Evolutionary conservation across 1,139 yeast species (phyloP).

Genomic region (Saccharomyces pastorianus): DNA sequence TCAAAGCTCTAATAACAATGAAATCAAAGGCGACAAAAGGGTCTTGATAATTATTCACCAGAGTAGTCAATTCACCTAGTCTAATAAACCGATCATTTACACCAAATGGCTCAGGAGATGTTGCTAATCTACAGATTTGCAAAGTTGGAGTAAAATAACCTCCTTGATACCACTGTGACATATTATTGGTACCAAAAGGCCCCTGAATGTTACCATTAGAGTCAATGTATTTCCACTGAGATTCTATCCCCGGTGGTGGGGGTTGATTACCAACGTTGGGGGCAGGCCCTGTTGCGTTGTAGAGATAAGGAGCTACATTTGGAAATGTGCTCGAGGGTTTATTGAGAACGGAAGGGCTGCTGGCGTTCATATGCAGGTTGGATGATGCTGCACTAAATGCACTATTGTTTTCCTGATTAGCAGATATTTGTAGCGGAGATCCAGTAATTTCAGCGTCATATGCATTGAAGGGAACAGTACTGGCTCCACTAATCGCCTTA

Average conservation of each 20-base stretch:
- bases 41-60: slow-evolving; percentile 22
- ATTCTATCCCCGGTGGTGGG: slow-evolving; percentile 10
- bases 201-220: slow-evolving; percentile 29
- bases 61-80: slow-evolving; percentile 21
- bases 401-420: not conserved
- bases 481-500: not conserved
- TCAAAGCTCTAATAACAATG: slow-evolving; percentile 1
- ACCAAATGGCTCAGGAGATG: slow-evolving; percentile 23
- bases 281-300: slow-evolving; percentile 1
- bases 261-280: slow-evolving; percentile 4
- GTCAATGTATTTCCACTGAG: slow-evolving; percentile 32
- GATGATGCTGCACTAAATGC: not conserved
- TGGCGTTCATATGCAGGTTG: not conserved
- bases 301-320: not conserved
- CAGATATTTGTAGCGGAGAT: not conserved
- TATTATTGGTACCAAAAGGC: slow-evolving; percentile 26
- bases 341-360: not conserved
- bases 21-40: slow-evolving; percentile 26
- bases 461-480: not conserved
- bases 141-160: slow-evolving; percentile 28
- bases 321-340: not conserved
- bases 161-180: slow-evolving; percentile 29
- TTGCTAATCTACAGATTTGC: slow-evolving; percentile 21
- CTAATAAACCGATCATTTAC: slow-evolving; percentile 24
- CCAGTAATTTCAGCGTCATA: not conserved